A percentile compares a stretch with the other conserved stretches of the same genome.
Conservation (phyloP, 768 basidiomycete genomes). For the Suillus subalutaceus region DNA sequence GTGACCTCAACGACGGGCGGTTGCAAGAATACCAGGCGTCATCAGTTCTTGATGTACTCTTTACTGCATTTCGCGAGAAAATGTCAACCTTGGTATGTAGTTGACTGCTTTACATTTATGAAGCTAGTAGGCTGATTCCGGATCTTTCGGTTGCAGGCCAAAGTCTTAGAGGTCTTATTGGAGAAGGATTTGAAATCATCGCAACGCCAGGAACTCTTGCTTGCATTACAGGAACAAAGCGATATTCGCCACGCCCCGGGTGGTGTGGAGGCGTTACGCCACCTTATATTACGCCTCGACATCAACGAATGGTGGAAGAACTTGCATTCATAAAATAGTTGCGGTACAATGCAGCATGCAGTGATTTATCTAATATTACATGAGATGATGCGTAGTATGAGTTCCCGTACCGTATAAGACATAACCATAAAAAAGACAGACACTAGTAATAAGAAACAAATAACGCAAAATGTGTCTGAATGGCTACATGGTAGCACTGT, state of each 20-base stretch:
- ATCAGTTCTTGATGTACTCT: slow-evolving; percentile 55
- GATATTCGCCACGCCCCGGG: slow-evolving; percentile 45
- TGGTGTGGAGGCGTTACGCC: slow-evolving; percentile 55
- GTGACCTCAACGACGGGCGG: slow-evolving; percentile 55
- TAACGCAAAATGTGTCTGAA: slow-evolving; percentile 14
- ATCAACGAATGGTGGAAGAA: slow-evolving; percentile 60
- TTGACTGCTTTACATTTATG: not conserved
- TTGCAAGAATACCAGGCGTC: slow-evolving; percentile 70
- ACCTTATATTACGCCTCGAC: slow-evolving; percentile 57
- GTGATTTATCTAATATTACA: not conserved
- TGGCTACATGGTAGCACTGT: slow-evolving; percentile 13
- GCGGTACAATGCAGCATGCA: not conserved
- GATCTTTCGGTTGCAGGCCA: slow-evolving; percentile 45
- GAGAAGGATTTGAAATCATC: slow-evolving; percentile 48
- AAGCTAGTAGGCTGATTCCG: not conserved
- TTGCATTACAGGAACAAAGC: slow-evolving; percentile 27
- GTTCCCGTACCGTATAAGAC: slow-evolving; percentile 22
- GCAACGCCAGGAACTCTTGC: slow-evolving; percentile 22
- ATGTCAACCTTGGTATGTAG: slow-evolving; percentile 60
- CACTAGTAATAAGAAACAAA: slow-evolving; percentile 12
- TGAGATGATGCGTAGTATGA: slow-evolving; percentile 2
- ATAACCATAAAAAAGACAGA: slow-evolving; percentile 25
- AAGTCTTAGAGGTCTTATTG: slow-evolving; percentile 54
- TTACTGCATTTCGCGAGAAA: slow-evolving; percentile 53
- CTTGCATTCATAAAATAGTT: not conserved